Base-by-base conservation (phyloP, 179 eudicot species). In the Drosera spatulata region DNA sequence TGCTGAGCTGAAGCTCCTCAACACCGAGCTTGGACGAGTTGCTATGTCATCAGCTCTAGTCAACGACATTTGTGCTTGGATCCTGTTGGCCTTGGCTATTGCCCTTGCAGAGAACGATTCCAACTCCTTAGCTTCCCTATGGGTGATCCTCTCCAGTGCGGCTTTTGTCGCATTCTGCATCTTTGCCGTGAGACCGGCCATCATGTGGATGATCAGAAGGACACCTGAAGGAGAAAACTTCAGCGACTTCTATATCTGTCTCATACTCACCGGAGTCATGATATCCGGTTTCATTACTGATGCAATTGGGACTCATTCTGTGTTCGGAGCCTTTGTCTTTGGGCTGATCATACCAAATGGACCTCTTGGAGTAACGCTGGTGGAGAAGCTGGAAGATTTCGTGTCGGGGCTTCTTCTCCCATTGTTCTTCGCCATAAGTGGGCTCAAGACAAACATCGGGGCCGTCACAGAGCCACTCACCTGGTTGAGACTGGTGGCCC, bases 41-140 rank as follows among this genome's bases (percentile, higher is more conserved):
- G 85, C 87, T 15, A 64, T 80, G 77, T 69, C 86, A 3, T 59
- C 90, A 0, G 82, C 89, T 37, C 66, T 85, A 6, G 50, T 88
- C 53, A 79, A 66, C 14, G 89, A 88, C 53, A 56, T 81, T 0
- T 51, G 65, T 33, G 78, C 83, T 7, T 79, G 86, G 83, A 62
- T 67, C 22, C 71, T 85, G 6, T 44, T 83, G 2, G 85, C 80
- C 15, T 7, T 85, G 4, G 77, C 76, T 42, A 75, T 83, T 0
- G 81, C 83, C 1, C 43, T 76, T 4, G 67, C 85, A 0, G 79
- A 72, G 61, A 62, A 71, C 3, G 42, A 61, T 3, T 6, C 62
- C 6, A 39, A 55, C n/a, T 44, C 53, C 11, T 4, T 54, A 6
- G 72, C 69, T 11, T 70, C 75, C 5, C 42, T 63, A 0, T 77